Base-by-base conservation (phyloP, 2,329 filamentous ascomycete species). In the Colletotrichum graminicola region DNA sequence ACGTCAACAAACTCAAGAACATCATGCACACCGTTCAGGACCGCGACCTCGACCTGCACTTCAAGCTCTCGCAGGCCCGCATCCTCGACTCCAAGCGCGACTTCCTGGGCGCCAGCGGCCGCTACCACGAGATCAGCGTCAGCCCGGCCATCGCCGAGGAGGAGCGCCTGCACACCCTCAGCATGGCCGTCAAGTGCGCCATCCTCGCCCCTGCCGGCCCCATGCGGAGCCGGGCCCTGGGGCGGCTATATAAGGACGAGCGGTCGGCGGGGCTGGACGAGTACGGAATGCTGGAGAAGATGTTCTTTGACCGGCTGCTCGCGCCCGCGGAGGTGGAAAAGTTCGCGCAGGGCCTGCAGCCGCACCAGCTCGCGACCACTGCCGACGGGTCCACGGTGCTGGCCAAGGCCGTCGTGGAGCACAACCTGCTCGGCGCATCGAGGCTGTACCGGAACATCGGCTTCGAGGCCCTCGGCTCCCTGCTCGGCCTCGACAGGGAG, bases 1-100 rank as follows among this genome's bases (percentile, higher is more conserved):
- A 95, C 79, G 88, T 99, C 77, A 98, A 98, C 86, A 95, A 95
- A 81, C 92, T 97, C 81, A 98, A 98, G 84, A 95, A 96, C 78
- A 87, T 98, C 75, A 94, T 97, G 79, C 90, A 93, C 84, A 91
- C 89, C 74, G 90, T 97, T 41, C 83, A 88, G 39, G 91, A 97
- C 79, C 88, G 91, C 49, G 89, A 92, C 72, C 86, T 95, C 57
- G 90, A 90, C 76, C 86, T 98, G 62, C 92, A 95, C 82, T 99
- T 98, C 83, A 90, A 94, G 77, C 90, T 98, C 74, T 95, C 92
- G 11, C 94, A 97, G 82, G 96, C 96, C 7, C 92, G 95, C 72
- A 97, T 99, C 81, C 90, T 94, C 76, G 96, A 99, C 82, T 92
- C 95, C 26, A 93, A 96, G 79, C 90, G 95, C 54, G 90, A 93